These are phyloP conservation scores for Chrysochromulina parva DNA, from an alignment of 78 protist genomes.

Conservation along the genomic window DNA sequence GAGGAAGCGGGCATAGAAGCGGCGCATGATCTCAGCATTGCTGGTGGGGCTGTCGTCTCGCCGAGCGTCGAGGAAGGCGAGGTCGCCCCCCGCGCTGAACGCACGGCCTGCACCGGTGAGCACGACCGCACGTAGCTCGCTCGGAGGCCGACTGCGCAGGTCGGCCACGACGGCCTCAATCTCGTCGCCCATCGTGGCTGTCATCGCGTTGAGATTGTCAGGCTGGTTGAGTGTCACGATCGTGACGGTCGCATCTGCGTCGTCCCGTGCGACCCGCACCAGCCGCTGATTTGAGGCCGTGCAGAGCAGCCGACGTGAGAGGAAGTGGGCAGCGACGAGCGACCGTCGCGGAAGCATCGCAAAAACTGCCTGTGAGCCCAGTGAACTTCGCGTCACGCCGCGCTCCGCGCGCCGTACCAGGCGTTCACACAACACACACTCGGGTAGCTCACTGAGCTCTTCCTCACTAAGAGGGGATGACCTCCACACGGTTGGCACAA, in stretches of 20 bases:
- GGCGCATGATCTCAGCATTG: conserved; percentile 58
- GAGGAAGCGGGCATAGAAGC: conserved; percentile 57
- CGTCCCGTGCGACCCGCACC: too few species aligned
- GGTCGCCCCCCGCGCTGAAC: conserved; percentile 72
- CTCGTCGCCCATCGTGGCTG: conserved; percentile 27
- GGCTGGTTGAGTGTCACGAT: neutral
- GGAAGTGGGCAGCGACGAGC: too few species aligned
- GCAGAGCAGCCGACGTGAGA: too few species aligned
- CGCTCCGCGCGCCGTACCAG: too few species aligned
- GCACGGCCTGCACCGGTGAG: conserved; percentile 68
- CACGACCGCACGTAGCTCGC: conserved; percentile 39
- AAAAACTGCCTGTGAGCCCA: too few species aligned
- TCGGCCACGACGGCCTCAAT: neutral
- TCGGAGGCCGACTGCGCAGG: neutral
- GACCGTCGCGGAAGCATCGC: too few species aligned
- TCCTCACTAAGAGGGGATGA: too few species aligned
- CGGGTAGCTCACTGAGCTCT: too few species aligned
- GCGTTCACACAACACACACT: too few species aligned
- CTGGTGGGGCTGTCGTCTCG: conserved; percentile 31
- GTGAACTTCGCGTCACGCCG: too few species aligned
- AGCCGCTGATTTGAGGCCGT: too few species aligned
- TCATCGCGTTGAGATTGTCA: conserved; percentile 30
- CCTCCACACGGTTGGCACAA: too few species aligned
- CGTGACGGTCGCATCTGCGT: neutral
- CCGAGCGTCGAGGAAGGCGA: conserved; percentile 61